Base-by-base conservation (phyloP, 495 filamentous ascomycete genomes). In the Lophium mytilinum region DNA sequence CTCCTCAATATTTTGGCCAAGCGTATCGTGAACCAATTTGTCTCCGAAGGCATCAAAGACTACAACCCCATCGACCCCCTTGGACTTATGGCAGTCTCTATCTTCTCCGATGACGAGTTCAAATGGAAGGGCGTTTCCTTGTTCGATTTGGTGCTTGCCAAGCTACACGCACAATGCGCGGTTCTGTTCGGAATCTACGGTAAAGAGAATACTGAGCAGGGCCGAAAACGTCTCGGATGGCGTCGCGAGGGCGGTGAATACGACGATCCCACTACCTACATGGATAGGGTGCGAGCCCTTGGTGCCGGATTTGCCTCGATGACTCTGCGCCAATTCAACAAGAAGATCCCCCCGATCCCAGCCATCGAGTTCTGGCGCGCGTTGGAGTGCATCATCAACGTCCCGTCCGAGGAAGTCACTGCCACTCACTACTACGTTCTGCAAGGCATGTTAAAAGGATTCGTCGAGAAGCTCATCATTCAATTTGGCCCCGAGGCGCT, bases 141-240 rank as follows among this genome's bases (percentile, higher is more conserved):
- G 61, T 85, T 90, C 42, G 91, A 96, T 60, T 86, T 97, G 51
- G 71, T 97, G 18, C 80, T 94, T 66, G 90, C 93, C 33, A 96
- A 97, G 68, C 85, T 88, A 58, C 83, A 88, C 40, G 75, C 84
- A 5, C 76, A 81, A 24, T 95, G 90, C 64, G 92, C 94, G 4
- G 84, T 90, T 10, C 75, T 99, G 10, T 97, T 88, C 69, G 94
- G 94, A 17, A 84, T 90, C 63, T 78, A 79, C 18, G 92, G 88
- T 36, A 80, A 75, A 48, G 88, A 94, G 61, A 84, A 80, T 50
- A 94, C 86, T 0, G 77, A 84, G 45, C 73, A 76, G 17, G 90
- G 90, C 5, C 77, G 81, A 8, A 61, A 67, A 36, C 78, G 81
- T n/a, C 67, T 96, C 1, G 92, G 92, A 4, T 96, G 90, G 90